These are phyloP conservation scores for Trypanosoma cruzi DNA, from an alignment of 208 protist species.

Conservation along the genomic window DNA sequence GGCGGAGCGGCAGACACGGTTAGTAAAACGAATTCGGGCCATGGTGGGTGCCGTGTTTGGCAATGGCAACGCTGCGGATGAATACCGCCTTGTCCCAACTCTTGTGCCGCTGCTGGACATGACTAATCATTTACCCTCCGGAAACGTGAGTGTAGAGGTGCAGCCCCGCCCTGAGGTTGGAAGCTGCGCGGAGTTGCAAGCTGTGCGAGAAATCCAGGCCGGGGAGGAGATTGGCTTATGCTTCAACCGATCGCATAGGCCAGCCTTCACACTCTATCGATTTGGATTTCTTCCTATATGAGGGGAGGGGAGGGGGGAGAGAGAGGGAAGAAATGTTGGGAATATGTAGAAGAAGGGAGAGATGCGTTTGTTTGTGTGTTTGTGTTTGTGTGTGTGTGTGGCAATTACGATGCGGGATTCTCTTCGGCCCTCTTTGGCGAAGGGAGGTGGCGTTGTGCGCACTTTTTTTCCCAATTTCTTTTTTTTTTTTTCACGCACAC, in stretches of 20 bases:
- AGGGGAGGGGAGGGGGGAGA: too few relatives aligned
- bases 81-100: slow-evolving; percentile 74
- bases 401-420: too few relatives aligned
- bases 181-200: slow-evolving; percentile 72
- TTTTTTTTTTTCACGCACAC: background rate
- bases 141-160: slow-evolving; percentile 75
- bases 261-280: slow-evolving; percentile 72
- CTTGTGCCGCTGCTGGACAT: slow-evolving; percentile 79
- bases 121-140: slow-evolving; percentile 58
- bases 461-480: slow-evolving; percentile 4
- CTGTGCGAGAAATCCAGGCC: slow-evolving; percentile 59
- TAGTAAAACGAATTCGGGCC: slow-evolving; percentile 37
- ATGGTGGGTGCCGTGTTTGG: slow-evolving; percentile 39
- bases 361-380: background rate
- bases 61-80: slow-evolving; percentile 35
- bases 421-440: too few relatives aligned
- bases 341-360: background rate
- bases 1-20: slow-evolving; percentile 47
- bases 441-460: too few relatives aligned
- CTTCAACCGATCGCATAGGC: slow-evolving; percentile 66
- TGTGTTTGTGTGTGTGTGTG: too few relatives aligned
- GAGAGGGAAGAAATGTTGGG: background rate
- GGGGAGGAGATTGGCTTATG: slow-evolving; percentile 76
- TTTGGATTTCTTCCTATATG: slow-evolving; percentile 77
- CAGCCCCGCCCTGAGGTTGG: slow-evolving; percentile 39